Evolutionary conservation across 257 asterid genomes (phyloP).

Genomic region (Datura wrightii): DNA sequence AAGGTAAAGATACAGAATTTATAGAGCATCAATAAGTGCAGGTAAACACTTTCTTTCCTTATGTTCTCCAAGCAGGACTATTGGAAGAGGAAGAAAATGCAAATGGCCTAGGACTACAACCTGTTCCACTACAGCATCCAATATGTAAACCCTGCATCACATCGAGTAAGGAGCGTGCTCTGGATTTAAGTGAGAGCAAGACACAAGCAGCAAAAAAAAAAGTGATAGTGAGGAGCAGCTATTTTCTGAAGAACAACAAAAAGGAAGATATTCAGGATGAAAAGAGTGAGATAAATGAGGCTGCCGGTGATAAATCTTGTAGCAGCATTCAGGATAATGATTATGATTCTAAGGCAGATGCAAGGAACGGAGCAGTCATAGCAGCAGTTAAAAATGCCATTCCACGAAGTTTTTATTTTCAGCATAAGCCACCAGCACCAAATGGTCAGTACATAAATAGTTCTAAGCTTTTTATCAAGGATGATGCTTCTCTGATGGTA

Average conservation of each 20-base stretch:
- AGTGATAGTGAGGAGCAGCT: constrained; percentile 44
- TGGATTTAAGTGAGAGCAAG: constrained; percentile 40
- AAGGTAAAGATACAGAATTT: constrained; percentile 47
- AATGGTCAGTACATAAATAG: constrained; percentile 37
- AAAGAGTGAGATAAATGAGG: constrained; percentile 29
- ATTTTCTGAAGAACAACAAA: constrained; percentile 38
- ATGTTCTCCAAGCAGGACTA: constrained; percentile 41
- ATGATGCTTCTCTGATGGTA: constrained; percentile 26
- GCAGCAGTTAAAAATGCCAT: constrained; percentile 43
- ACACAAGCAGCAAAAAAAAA: constrained; percentile 31
- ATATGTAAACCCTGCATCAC: constrained; percentile 67
- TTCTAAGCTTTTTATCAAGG: constrained; percentile 38
- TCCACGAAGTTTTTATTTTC: constrained; percentile 70
- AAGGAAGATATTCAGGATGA: constrained; percentile 31
- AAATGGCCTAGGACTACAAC: constrained; percentile 36
- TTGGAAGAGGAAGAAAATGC: constrained; percentile 35
- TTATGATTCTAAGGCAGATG: constrained; percentile 42
- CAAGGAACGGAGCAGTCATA: constrained; percentile 38
- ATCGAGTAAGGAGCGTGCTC: constrained; percentile 55
- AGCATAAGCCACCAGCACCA: constrained; percentile 45
- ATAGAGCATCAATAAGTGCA: neutral
- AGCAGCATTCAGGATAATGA: constrained; percentile 23
- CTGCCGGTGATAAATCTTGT: constrained; percentile 28
- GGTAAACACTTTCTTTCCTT: neutral
- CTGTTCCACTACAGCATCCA: constrained; percentile 42